phyloP scores from a whole-genome alignment of 139 green algal genomes.

The Chlorella sorokiniana region DNA sequence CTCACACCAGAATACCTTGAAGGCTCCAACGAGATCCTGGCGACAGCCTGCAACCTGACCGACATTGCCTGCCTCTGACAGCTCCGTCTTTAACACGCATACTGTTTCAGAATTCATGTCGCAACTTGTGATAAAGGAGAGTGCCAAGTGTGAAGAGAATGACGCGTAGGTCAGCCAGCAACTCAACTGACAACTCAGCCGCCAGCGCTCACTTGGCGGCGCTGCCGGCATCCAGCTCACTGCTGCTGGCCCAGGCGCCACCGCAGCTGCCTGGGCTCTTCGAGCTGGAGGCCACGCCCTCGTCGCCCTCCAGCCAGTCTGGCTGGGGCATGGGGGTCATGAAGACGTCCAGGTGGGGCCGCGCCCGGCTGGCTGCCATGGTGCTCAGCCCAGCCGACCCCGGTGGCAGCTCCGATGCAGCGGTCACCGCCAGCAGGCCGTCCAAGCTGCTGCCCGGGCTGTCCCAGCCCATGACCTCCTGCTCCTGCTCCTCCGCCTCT shows the following conservation, averaged over 20 bases:
- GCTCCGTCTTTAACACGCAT: no score
- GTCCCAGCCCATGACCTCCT: constrained; percentile 10
- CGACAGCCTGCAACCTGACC: neutral
- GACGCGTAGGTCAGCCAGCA: neutral
- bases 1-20: neutral
- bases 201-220: neutral
- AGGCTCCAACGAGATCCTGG: neutral
- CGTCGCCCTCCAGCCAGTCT: constrained; percentile 1
- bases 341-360: neutral
- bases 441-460: constrained; percentile 31
- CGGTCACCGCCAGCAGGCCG: constrained; percentile 4
- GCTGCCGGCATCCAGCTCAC: neutral
- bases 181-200: neutral
- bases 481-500: neutral
- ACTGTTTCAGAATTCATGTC: no score
- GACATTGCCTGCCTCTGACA: neutral
- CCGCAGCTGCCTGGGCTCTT: neutral
- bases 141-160: no score
- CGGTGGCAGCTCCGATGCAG: neutral
- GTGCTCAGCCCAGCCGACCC: neutral
- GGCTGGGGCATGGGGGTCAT: constrained; percentile 27
- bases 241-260: neutral
- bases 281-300: constrained; percentile 7
- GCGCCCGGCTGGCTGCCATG: constrained; percentile 9
- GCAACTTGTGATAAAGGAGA: no score